Evolutionary conservation across 2,329 filamentous ascomycete genomes (phyloP).

Genomic region (Aspergillus spinulosporus): DNA sequence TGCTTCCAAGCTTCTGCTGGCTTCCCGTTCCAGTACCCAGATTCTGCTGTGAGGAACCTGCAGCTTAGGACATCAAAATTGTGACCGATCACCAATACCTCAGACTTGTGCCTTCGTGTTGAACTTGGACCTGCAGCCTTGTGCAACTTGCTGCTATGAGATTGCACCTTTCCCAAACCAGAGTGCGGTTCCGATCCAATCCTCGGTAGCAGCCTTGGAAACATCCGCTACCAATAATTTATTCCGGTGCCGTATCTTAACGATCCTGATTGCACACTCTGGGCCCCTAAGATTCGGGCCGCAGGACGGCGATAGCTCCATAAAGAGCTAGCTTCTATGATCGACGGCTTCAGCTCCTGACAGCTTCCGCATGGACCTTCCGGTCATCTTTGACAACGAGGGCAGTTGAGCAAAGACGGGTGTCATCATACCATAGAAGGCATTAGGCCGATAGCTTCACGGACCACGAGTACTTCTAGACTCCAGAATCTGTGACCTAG

Average conservation of each 20-base stretch:
- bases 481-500: background rate
- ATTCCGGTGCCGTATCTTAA: background rate
- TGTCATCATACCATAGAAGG: background rate
- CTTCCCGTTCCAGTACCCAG: background rate
- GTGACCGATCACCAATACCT: no score
- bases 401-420: no score
- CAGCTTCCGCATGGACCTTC: no score
- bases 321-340: no score
- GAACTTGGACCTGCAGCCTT: constrained; percentile 2
- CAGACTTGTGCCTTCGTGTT: background rate
- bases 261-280: background rate
- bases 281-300: no score
- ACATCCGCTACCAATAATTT: background rate
- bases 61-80: background rate
- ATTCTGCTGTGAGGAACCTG: background rate
- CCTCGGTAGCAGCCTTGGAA: background rate
- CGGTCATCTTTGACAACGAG: no score
- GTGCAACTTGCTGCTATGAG: background rate
- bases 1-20: background rate
- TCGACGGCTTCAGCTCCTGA: no score
- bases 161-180: background rate
- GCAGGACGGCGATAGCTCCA: no score
- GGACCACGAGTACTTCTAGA: background rate
- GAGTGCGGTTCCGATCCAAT: no score
- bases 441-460: background rate